These are phyloP conservation scores for Dichotomocladium elegans DNA, from an alignment of 371 early-diverging fungal species.

Conservation along the genomic window DNA sequence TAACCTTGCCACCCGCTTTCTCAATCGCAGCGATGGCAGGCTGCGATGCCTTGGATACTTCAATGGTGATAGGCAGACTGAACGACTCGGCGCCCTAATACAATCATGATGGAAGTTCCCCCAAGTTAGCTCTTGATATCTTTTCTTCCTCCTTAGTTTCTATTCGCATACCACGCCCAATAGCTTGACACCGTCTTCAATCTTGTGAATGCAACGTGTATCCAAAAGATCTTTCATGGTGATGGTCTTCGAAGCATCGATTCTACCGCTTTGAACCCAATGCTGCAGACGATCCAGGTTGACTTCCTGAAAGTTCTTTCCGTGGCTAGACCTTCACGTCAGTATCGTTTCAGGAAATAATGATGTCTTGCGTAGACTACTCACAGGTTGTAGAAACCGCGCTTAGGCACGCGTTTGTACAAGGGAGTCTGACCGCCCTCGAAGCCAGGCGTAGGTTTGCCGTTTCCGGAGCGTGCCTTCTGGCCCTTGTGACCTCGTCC, in stretches of 20 bases:
- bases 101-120: neutral
- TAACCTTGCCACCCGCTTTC: constrained; percentile 79
- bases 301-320: constrained; percentile 69
- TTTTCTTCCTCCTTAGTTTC: neutral
- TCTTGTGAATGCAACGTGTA: constrained; percentile 69
- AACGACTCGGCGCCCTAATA: constrained; percentile 63
- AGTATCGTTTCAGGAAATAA: neutral
- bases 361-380: neutral
- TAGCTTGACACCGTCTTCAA: constrained; percentile 86
- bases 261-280: constrained; percentile 84
- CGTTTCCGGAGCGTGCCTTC: constrained; percentile 78
- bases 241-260: constrained; percentile 80
- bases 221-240: constrained; percentile 81
- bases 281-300: constrained; percentile 89
- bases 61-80: constrained; percentile 70
- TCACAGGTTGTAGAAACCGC: constrained; percentile 81
- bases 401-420: constrained; percentile 82
- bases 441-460: constrained; percentile 80
- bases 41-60: constrained; percentile 82
- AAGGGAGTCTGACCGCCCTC: constrained; percentile 95
- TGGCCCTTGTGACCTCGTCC: constrained; percentile 95
- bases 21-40: constrained; percentile 84
- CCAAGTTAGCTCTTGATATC: neutral
- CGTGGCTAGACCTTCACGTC: constrained; percentile 35
- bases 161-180: constrained; percentile 67